These are phyloP conservation scores for Xerocomellus dryophilus DNA, from an alignment of 768 basidiomycete species.

Conservation along the genomic window DNA sequence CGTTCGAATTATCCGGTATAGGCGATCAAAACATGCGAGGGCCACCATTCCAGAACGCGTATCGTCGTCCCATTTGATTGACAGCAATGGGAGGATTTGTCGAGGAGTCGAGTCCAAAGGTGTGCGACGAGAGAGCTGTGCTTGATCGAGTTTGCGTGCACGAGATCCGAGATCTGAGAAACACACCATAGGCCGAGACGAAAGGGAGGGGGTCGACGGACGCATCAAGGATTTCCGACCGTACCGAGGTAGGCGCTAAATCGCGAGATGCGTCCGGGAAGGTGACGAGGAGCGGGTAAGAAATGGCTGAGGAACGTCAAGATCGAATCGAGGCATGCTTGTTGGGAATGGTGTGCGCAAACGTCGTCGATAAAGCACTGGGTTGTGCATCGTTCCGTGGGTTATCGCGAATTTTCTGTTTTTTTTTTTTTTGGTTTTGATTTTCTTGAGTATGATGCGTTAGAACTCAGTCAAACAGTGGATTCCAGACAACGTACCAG, in stretches of 20 bases:
- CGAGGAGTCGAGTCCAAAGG: neutral
- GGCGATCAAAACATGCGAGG: neutral
- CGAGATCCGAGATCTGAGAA: neutral
- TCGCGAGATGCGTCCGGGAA: constrained; percentile 1
- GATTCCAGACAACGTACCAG: too few relatives aligned
- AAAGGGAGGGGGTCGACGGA: neutral
- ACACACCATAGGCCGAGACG: neutral
- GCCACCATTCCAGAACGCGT: too few relatives aligned
- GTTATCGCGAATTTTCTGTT: constrained; percentile 6
- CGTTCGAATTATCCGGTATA: too few relatives aligned
- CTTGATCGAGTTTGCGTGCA: neutral
- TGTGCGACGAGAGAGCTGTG: neutral
- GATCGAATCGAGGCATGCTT: neutral
- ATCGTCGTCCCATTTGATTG: too few relatives aligned
- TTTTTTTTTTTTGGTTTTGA: too few relatives aligned
- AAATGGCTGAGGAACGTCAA: neutral
- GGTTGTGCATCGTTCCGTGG: neutral
- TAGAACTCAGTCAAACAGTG: too few relatives aligned
- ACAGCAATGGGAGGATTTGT: neutral
- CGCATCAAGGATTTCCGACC: constrained; percentile 7
- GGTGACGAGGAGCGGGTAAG: neutral
- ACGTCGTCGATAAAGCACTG: neutral
- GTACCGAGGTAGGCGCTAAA: constrained; percentile 4
- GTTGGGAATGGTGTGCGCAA: neutral
- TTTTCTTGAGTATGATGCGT: too few relatives aligned